A percentile compares a stretch with the other conserved stretches of the same genome.
Evolutionary conservation across 805 yeast genomes (phyloP).

Genomic region (Blastobotrys mokoenaii): DNA sequence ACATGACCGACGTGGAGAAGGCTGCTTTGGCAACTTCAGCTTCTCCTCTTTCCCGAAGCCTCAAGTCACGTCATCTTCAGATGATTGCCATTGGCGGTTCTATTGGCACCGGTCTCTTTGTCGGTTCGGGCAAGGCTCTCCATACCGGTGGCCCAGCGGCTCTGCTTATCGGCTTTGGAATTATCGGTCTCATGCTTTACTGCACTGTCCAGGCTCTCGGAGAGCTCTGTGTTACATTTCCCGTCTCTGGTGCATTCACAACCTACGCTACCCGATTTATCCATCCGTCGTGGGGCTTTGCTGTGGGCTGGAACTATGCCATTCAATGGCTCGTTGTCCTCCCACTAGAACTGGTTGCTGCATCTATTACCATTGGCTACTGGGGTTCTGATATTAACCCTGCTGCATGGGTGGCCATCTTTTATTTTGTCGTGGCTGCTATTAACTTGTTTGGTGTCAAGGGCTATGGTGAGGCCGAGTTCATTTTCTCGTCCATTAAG

Average conservation of each 20-base stretch:
- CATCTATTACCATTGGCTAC: slow-evolving; percentile 44
- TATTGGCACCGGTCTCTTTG: slow-evolving; percentile 64
- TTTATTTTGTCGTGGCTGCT: slow-evolving; percentile 39
- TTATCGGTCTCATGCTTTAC: slow-evolving; percentile 55
- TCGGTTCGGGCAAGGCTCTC: slow-evolving; percentile 54
- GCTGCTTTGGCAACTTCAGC: slow-evolving; percentile 39
- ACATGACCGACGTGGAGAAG: slow-evolving; percentile 20
- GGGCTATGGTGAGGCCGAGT: slow-evolving; percentile 61
- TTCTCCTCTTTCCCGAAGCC: slow-evolving; percentile 45
- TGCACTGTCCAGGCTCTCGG: slow-evolving; percentile 57
- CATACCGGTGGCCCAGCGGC: slow-evolving; percentile 57
- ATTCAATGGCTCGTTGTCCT: slow-evolving; percentile 51
- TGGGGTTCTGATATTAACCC: slow-evolving; percentile 43
- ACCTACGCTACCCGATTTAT: slow-evolving; percentile 48
- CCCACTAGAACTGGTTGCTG: slow-evolving; percentile 56
- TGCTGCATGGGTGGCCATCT: slow-evolving; percentile 49
- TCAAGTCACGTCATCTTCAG: slow-evolving; percentile 31
- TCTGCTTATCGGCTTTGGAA: slow-evolving; percentile 46
- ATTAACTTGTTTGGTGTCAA: slow-evolving; percentile 48
- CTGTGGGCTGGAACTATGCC: slow-evolving; percentile 59
- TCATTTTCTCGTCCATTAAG: slow-evolving; percentile 46
- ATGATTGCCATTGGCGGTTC: slow-evolving; percentile 80
- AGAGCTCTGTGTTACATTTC: slow-evolving; percentile 57
- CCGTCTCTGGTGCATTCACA: slow-evolving; percentile 45
- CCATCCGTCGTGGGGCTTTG: slow-evolving; percentile 55